phyloP scores from a whole-genome alignment of 2,329 filamentous ascomycete species.

The Beauveria sp. region DNA sequence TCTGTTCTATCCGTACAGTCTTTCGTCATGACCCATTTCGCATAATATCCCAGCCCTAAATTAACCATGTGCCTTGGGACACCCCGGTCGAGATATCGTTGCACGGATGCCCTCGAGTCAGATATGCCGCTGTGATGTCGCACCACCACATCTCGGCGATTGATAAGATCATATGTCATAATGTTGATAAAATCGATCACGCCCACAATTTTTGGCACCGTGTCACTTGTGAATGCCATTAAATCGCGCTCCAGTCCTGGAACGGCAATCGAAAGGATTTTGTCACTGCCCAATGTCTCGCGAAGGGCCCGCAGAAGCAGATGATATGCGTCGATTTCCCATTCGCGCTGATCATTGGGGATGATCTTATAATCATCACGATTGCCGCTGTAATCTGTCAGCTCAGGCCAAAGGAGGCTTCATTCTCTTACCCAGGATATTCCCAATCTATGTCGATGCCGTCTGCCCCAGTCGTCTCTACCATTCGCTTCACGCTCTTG shows the following conservation, averaged over 20 bases:
- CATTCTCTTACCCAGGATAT: conserved; percentile 38
- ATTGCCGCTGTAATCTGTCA: conserved; percentile 43
- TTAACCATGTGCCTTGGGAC: conserved; percentile 46
- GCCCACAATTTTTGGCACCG: conserved; percentile 49
- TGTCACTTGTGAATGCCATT: conserved; percentile 55
- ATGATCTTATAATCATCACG: conserved; percentile 60
- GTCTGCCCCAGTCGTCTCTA: conserved; percentile 55
- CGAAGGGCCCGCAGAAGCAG: conserved; percentile 53
- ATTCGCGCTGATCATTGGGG: conserved; percentile 51
- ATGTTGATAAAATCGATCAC: conserved; percentile 60
- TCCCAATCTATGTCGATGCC: conserved; percentile 62
- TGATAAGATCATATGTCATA: conserved; percentile 65
- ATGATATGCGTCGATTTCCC: conserved; percentile 58
- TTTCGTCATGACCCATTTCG: conserved; percentile 54
- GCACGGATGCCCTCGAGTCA: conserved; percentile 45
- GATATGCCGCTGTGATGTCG: conserved; percentile 58
- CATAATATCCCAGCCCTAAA: conserved; percentile 59
- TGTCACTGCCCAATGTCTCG: conserved; percentile 44
- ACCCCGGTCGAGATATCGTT: conserved; percentile 52
- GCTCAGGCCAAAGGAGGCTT: not conserved
- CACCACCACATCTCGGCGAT: conserved; percentile 57
- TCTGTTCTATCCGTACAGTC: conserved; percentile 32
- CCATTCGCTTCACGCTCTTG: conserved; percentile 55
- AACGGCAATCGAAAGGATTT: conserved; percentile 60
- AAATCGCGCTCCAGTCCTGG: conserved; percentile 58